phyloP scores from a whole-genome alignment of 208 protist species.

The Leishmania guyanensis region DNA sequence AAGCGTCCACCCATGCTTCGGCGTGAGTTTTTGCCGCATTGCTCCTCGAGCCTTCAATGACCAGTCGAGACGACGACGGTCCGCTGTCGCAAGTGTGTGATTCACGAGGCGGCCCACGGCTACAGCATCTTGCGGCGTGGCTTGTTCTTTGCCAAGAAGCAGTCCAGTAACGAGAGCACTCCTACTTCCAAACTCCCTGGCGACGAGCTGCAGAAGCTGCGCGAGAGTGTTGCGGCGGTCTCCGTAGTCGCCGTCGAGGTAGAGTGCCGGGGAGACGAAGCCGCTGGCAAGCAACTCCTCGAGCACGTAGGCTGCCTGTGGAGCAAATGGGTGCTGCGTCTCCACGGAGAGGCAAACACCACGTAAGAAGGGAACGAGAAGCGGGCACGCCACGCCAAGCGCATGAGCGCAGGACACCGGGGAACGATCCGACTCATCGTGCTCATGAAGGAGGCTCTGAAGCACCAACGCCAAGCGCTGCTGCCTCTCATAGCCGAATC shows the following conservation, averaged over 20 bases:
- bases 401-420: slow-evolving; percentile 1
- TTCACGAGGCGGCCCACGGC: not conserved
- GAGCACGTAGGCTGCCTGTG: slow-evolving; percentile 44
- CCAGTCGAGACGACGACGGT: slow-evolving; percentile 29
- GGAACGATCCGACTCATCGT: slow-evolving; percentile 30
- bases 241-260: slow-evolving; percentile 33
- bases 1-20: slow-evolving; percentile 18
- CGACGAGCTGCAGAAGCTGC: slow-evolving; percentile 9
- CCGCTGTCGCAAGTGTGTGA: slow-evolving; percentile 6
- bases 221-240: slow-evolving; percentile 28
- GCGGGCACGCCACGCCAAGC: not conserved
- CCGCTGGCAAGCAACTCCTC: slow-evolving; percentile 37
- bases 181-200: slow-evolving; percentile 39
- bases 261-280: slow-evolving; percentile 24
- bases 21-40: not conserved
- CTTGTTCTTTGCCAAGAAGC: not conserved
- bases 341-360: slow-evolving; percentile 33
- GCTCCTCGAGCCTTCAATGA: slow-evolving; percentile 16
- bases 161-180: slow-evolving; percentile 15
- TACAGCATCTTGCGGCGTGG: not conserved
- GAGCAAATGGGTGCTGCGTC: slow-evolving; percentile 29
- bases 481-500: slow-evolving; percentile 21
- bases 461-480: slow-evolving; percentile 21
- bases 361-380: slow-evolving; percentile 41
- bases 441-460: slow-evolving; percentile 21